Evolutionary conservation across 495 filamentous ascomycete genomes (phyloP).

Genomic region (Xylaria cubensis): DNA sequence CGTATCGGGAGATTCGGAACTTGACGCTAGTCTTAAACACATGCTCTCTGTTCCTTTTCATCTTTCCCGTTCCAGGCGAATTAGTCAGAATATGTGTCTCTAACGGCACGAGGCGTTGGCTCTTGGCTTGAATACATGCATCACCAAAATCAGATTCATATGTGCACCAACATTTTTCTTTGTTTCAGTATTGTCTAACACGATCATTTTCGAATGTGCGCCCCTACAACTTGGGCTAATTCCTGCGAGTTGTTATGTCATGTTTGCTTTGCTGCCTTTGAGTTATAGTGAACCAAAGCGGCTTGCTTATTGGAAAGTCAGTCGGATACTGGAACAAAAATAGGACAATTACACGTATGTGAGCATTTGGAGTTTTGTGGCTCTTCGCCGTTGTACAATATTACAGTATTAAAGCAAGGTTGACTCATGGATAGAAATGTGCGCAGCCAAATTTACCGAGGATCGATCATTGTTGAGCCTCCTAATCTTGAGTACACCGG

Average conservation of each 20-base stretch:
- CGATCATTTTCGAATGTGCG: not conserved
- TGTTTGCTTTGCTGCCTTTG: not conserved
- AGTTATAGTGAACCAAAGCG: not conserved
- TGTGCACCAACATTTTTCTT: not conserved
- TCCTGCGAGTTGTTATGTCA: not conserved
- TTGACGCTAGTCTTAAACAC: not conserved
- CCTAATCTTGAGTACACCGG: not conserved
- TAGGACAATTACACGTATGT: not conserved
- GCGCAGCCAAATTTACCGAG: not conserved
- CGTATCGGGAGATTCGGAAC: not conserved
- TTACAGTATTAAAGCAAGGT: not conserved
- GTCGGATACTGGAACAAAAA: not conserved
- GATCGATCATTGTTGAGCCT: not conserved
- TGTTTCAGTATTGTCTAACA: not conserved
- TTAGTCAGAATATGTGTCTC: conserved; percentile 12
- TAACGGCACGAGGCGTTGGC: not conserved
- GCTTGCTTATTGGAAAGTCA: not conserved
- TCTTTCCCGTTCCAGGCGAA: not conserved
- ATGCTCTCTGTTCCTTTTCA: not conserved
- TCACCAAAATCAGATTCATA: not conserved
- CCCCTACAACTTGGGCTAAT: not conserved
- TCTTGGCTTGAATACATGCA: not conserved
- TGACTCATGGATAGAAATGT: conserved; percentile 16
- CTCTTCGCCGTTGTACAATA: not conserved
- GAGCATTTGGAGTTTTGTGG: not conserved